Conservation (phyloP, 805 yeast species). For the Candida insectorum region DNA sequence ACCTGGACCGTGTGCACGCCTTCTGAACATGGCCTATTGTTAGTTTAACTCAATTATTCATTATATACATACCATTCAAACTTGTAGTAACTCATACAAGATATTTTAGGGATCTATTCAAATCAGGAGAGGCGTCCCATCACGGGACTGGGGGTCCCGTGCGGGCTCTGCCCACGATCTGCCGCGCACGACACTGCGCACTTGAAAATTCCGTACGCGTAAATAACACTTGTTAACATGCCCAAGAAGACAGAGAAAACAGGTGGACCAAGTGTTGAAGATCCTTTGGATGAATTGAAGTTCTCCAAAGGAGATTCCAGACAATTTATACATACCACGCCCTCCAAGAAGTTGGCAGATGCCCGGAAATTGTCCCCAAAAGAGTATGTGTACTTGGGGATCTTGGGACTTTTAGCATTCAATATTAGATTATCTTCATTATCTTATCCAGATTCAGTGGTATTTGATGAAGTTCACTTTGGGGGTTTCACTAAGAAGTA, state of each 20-base stretch:
- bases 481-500: constrained; percentile 95
- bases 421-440: constrained; percentile 61
- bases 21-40: constrained; percentile 3
- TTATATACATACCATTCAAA: constrained; percentile 15
- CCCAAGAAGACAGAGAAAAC: constrained; percentile 1
- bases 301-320: constrained; percentile 22
- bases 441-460: constrained; percentile 73
- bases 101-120: too few relatives aligned
- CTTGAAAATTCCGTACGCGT: too few relatives aligned
- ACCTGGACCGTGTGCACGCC: constrained; percentile 19
- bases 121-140: too few relatives aligned
- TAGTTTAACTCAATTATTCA: too few relatives aligned
- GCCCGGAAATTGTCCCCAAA: constrained; percentile 34
- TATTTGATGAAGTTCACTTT: constrained; percentile 91
- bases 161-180: too few relatives aligned
- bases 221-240: too few relatives aligned
- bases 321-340: constrained; percentile 50
- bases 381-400: constrained; percentile 28
- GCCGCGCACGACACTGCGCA: too few relatives aligned
- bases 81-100: too few relatives aligned
- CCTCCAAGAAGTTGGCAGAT: constrained; percentile 17
- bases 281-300: constrained; percentile 4
- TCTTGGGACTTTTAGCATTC: constrained; percentile 47
- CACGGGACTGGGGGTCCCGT: too few relatives aligned
- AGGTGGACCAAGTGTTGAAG: background rate